A percentile compares a stretch with the other conserved stretches of the same genome.
Conservation (phyloP, 2,329 filamentous ascomycete genomes). For the Nothopassalora personata region DNA sequence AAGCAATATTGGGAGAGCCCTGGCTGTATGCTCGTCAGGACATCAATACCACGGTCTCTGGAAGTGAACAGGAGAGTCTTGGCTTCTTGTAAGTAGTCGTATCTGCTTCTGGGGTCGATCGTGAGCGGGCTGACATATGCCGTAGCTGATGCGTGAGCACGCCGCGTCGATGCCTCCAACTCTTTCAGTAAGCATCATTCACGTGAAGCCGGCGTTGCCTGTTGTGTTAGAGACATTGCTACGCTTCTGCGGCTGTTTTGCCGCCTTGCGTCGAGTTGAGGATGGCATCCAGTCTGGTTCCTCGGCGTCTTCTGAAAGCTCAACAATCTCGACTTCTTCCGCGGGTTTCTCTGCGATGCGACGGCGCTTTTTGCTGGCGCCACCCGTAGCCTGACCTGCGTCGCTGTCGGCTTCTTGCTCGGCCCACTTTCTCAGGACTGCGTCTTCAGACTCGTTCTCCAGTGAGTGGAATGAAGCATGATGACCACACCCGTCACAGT, state of each 20-base stretch:
- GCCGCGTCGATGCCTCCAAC: background rate
- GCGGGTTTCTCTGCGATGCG: slow-evolving; percentile 17
- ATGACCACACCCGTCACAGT: slow-evolving; percentile 53
- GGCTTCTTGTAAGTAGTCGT: background rate
- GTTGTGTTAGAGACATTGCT: background rate
- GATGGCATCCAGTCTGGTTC: background rate
- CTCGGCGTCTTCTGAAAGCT: slow-evolving; percentile 15
- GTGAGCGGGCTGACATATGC: background rate
- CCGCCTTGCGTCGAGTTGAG: background rate
- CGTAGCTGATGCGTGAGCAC: background rate
- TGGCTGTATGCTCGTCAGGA: background rate
- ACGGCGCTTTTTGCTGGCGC: slow-evolving; percentile 25
- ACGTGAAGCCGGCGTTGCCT: background rate
- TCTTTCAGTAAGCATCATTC: background rate
- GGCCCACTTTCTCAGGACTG: slow-evolving; percentile 43
- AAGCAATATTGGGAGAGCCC: background rate
- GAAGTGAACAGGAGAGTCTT: background rate
- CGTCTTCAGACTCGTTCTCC: slow-evolving; percentile 48
- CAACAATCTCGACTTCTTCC: slow-evolving; percentile 13
- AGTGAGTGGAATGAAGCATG: slow-evolving; percentile 52
- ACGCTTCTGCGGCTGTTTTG: slow-evolving; percentile 2
- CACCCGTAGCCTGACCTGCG: slow-evolving; percentile 3
- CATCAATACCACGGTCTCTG: background rate
- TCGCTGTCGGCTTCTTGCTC: slow-evolving; percentile 30
- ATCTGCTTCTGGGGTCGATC: background rate